Evolutionary conservation across 805 yeast genomes (phyloP).

Genomic region (Metschnikowia hibisci): DNA sequence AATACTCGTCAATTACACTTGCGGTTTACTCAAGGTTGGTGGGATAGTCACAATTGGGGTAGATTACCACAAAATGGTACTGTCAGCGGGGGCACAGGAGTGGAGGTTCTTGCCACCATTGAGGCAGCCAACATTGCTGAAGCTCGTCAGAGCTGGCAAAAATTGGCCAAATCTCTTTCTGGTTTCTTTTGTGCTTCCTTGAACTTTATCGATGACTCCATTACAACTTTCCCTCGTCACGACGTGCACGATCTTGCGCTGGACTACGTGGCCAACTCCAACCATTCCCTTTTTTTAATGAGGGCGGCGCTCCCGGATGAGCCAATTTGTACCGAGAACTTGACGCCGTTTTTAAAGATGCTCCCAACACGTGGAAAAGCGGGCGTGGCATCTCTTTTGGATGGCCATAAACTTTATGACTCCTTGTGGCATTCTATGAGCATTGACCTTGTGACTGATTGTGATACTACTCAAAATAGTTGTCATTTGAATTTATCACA

Average conservation of each 20-base stretch:
- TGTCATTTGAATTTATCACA: constrained; percentile 60
- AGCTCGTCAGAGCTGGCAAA: constrained; percentile 66
- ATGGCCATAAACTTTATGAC: constrained; percentile 88
- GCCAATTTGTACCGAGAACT: constrained; percentile 93
- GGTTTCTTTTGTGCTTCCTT: constrained; percentile 95
- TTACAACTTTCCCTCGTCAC: constrained; percentile 56
- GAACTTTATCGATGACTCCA: constrained; percentile 76
- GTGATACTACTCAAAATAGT: constrained; percentile 27
- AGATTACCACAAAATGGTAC: constrained; percentile 67
- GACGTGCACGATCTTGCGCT: constrained; percentile 38
- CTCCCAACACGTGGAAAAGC: constrained; percentile 90
- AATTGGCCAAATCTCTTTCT: constrained; percentile 69
- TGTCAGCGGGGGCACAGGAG: constrained; percentile 88
- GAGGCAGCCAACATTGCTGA: constrained; percentile 54
- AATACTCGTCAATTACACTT: constrained; percentile 73
- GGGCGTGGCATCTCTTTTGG: constrained; percentile 78
- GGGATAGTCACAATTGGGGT: constrained; percentile 91
- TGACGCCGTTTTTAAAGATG: constrained; percentile 87
- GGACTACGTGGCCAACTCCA: constrained; percentile 20
- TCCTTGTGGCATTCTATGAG: constrained; percentile 94
- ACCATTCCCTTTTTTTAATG: constrained; percentile 49
- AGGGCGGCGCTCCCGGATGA: constrained; percentile 92
- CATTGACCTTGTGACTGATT: constrained; percentile 65
- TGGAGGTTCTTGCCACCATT: constrained; percentile 85
- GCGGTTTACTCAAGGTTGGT: constrained; percentile 90